Evolutionary conservation across 805 yeast species (phyloP), one percentile per base, ranked within the genome.

Genomic region (Ogataea nonfermentans): DNA sequence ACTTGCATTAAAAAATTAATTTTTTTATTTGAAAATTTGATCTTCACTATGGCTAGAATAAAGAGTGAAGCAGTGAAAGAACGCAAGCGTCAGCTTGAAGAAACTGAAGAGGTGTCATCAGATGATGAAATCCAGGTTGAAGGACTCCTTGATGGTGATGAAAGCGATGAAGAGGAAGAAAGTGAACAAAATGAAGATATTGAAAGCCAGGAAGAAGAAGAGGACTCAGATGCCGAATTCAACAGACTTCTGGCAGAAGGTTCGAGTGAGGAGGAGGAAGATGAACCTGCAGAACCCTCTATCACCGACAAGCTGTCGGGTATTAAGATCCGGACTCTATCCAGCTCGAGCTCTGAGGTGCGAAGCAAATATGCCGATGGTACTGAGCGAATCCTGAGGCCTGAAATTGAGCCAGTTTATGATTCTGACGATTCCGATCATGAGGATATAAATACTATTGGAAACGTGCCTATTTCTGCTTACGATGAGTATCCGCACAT

Each of bases 401-500:
- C 96, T 3, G 97, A 89, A 57, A 91, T 93, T 45, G 85, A 88
- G 25, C 98, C 99, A 5, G 79, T 78, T n/a, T 93, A 91, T 61
- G 96, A 91, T 58, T 78, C 89, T 48, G 99, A 93, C 65, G 99
- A 93, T 57, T 79, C 89, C 52, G 97, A 90, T 57, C 75, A 79
- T 46, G 95, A 87, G 47, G 70, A 72, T 29, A 67, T 66, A 52
- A 93, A 93, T 65, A 88, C 97, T 4, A 86, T 93, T 51, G 99
- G 99, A 35, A 87, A 93, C 59, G 76, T 93, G 42, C 98, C 99
- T 35, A 57, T 93, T 14, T 77, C 91, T 13, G 96, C 96, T 2
- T 93, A 93, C 60, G 99, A 93, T 40, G 95, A 90, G 63, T 84
- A 84, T 81, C 99, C 99, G 1, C 99, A 93, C 60, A 79, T 93